These are phyloP conservation scores for Cutaneotrichosporon mucoides DNA, from an alignment of 1,284 basidiomycete species.

Conservation along the genomic window DNA sequence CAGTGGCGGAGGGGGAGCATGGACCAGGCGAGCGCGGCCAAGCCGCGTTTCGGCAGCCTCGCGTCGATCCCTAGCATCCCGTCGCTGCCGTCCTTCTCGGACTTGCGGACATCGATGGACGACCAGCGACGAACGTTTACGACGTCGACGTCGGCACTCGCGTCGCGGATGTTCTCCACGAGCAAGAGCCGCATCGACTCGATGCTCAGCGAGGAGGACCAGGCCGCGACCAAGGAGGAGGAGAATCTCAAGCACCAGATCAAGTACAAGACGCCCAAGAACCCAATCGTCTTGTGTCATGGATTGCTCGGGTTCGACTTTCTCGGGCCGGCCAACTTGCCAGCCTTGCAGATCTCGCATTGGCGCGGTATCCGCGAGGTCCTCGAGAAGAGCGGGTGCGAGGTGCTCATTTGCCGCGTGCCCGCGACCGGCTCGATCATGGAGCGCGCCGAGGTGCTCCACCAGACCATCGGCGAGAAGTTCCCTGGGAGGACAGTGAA, in stretches of 20 bases:
- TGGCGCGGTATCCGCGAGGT: conserved; percentile 94
- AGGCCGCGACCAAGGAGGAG: conserved; percentile 55
- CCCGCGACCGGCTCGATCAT: conserved; percentile 82
- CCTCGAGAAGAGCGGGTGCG: conserved; percentile 77
- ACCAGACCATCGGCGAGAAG: conserved; percentile 67
- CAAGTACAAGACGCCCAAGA: conserved; percentile 71
- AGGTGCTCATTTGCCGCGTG: conserved; percentile 86
- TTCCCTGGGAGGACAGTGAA: conserved; percentile 80
- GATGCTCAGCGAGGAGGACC: conserved; percentile 60
- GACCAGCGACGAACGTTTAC: conserved; percentile 7
- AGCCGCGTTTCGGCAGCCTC: conserved; percentile 1
- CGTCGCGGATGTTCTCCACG: conserved; percentile 5
- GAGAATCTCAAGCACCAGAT: conserved; percentile 58
- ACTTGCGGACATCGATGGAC: neutral
- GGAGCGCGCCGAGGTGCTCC: conserved; percentile 82
- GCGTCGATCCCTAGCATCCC: conserved; percentile 5
- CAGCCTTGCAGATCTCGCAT: conserved; percentile 71
- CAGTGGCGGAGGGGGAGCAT: conserved; percentile 12
- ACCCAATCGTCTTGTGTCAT: conserved; percentile 89
- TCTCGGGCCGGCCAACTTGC: conserved; percentile 37
- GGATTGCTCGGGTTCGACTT: conserved; percentile 81
- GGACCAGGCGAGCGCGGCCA: neutral
- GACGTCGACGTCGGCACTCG: neutral
- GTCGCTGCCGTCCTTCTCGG: neutral
- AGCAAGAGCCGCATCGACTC: conserved; percentile 57